Base-by-base conservation (phyloP, 2,329 filamentous ascomycete genomes). In the Cercospora brassicicola region DNA sequence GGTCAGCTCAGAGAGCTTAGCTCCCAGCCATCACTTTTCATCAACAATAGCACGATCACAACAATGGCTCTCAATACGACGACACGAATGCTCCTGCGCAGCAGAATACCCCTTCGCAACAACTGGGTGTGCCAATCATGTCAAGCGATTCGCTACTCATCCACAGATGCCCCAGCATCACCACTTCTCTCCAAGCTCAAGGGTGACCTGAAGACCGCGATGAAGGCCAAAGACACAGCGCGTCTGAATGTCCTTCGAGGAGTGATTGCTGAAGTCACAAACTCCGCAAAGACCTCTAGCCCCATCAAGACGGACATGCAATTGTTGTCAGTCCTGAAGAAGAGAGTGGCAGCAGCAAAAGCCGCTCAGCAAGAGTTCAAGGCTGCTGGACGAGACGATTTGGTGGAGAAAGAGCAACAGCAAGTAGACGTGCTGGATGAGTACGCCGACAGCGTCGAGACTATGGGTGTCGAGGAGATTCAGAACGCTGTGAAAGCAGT, bases 231-330 rank as follows among this genome's bases (percentile, higher is more conserved):
- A 74, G 81, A 84, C 74, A 82, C 80, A 28, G 82, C 87, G 28
- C 88, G 90, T 2, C 86, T 94, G 28, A 82, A 86, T 45, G 90
- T 92, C 42, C 84, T 94, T 59, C 90, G 91, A 72, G 79, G 84
- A 48, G 81, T 94, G 69, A 85, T 94, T 71, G 84, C 90, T 33
- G 86, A 90, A 70, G 88, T 90, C 69, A 88, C 89, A 73, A 94
- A 93, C 79, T 89, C 90, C 36, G 90, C 88, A 77, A 94, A 94
- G 81, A 92, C 90, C 13, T 76, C 84, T 45, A 83, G 82, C 45
- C 91, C 91, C n/a, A 87, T 94, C 75, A 83, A 82, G 64, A 91
- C 88, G 23, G 91, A 94, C 78, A 84, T 86, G 71, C 87, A 91
- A 75, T 84, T 94, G 65, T 86, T 93, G 30, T 81, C 84, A 7